Evolutionary conservation across 768 basidiomycete species (phyloP), one percentile per base, ranked within the genome.

Genomic region (Rubroboletus satanas): DNA sequence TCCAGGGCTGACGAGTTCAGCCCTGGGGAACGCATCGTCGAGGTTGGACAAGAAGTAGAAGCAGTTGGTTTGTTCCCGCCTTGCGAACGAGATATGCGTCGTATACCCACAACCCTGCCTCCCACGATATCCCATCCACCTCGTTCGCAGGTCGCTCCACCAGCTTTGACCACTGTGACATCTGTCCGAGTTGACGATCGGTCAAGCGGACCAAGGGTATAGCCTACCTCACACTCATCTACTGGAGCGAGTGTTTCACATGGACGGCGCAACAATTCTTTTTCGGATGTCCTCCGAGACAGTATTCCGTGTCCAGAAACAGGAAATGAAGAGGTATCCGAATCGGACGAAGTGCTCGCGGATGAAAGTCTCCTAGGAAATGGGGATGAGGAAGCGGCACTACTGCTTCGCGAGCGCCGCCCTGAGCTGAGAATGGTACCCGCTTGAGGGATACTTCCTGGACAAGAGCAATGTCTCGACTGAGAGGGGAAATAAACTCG

Each of bases 231-330:
- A 50, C 58, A 63, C 45, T 75, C 73, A 15, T 65, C 60, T 28
- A 69, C 51, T 26, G 78, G 73, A 7, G 80, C 76, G 67, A 74
- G 50, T 9, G 57, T 58, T 81, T 73, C 84, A 8, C 75, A 73
- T 11, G 75, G 74, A 47, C 83, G 79, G 26, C 83, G 77, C 4
- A 74, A 66, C 7, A 68, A 62, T 36, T 85, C 83, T 67, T 87
- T 88, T 64, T 90, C 90, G 3, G 87, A 87, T 21, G 79, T 77
- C 47, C 89, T 78, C 44, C 89, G 79, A 26, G 88, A 84, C 66
- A 91, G 83, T 37, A 87, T 79, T 18, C 88, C 92, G 63, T 90
- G 90, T 3, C 78, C 89, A 7, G 88, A 92, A 23, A 93, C 80
- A 11, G 91, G 91, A 66, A 91, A 93, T 9, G 81, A 74, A 6